Evolutionary conservation across 192 early-diverging fungal species (phyloP), one percentile per base, ranked within the genome.

Genomic region (Globomyces pollinis-pini): DNA sequence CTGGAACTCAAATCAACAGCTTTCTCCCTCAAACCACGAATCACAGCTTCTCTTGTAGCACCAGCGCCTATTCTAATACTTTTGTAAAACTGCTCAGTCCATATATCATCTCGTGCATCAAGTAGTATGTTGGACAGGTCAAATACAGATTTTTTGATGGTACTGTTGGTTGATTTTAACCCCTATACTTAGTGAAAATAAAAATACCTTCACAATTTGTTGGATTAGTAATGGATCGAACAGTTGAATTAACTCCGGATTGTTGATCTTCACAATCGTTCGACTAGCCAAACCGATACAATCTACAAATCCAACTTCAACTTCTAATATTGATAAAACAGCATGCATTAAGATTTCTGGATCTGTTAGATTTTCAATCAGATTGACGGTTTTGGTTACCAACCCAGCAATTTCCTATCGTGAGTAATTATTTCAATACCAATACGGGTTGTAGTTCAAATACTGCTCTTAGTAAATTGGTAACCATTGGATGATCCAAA

Each of bases 21-120:
- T n/a, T n/a, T n/a, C n/a, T n/a, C 44, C 44, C 23, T 47, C 44
- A 47, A 28, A 26, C 44, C 28, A 28, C 44, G 23, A 20, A 47
- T 47, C 28, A 47, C 44, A 26, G 23, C 28, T 47, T 47, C 44
- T 26, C 44, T 21, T 4, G 44, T 20, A 28, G 28, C 15, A 3
- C 44, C 44, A 12, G 44, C 44, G 5, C 44, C 44, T 12, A 26
- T 26, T 15, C 44, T 21, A 5, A 47, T 26, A 26, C 23, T 47
- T 47, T 47, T 47, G 23, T 47, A 47, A 26, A 47, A 47, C 24
- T 47, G 21, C 15, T 47, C 44, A 4, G 23, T 47, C 44, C 44
- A 47, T 8, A 28, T 26, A 9, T 47, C 44, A 26, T 26, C 44
- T 47, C 28, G 23, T 26, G 28, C 23, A 7, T 47, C 23, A 20